These are phyloP conservation scores for Claviceps quebecensis DNA, from an alignment of 2,329 filamentous ascomycete genomes.

Conservation along the genomic window DNA sequence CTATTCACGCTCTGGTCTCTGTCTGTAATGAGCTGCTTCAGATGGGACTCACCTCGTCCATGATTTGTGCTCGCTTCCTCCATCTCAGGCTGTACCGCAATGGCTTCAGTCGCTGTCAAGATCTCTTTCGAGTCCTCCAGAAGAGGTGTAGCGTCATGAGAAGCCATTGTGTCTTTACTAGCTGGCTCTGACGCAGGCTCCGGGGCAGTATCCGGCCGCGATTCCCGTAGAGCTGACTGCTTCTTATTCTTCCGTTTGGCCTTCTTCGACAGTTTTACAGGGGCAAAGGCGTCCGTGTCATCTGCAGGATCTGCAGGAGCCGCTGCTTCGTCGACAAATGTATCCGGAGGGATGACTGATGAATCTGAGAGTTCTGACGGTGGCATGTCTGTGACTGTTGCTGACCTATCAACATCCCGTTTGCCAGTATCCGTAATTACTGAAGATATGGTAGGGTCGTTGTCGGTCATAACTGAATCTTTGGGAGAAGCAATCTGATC, in stretches of 20 bases:
- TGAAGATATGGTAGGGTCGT: background rate
- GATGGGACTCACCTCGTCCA: conserved; percentile 17
- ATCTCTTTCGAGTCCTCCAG: conserved; percentile 6
- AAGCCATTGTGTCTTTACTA: background rate
- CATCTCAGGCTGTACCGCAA: conserved; percentile 1
- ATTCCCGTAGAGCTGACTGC: conserved; percentile 10
- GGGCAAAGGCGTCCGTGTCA: conserved; percentile 4
- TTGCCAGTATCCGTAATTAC: background rate
- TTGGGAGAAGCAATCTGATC: background rate
- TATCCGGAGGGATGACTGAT: background rate
- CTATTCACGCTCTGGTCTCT: conserved; percentile 22
- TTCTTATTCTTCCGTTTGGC: conserved; percentile 22
- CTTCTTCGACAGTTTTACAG: conserved; percentile 20
- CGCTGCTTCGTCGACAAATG: background rate
- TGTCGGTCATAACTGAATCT: background rate
- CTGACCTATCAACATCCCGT: background rate
- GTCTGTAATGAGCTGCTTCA: conserved; percentile 16
- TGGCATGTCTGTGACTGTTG: background rate
- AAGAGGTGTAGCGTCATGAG: background rate
- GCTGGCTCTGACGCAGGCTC: background rate
- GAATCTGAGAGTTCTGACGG: background rate
- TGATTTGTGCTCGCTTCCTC: conserved; percentile 15
- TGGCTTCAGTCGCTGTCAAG: conserved; percentile 4
- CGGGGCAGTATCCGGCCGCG: conserved; percentile 4
- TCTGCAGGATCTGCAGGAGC: conserved; percentile 1